Percentiles rank a stretch among this genome's conserved stretches.
Conservation (phyloP, 768 basidiomycete species). For the Lactarius vividus region DNA sequence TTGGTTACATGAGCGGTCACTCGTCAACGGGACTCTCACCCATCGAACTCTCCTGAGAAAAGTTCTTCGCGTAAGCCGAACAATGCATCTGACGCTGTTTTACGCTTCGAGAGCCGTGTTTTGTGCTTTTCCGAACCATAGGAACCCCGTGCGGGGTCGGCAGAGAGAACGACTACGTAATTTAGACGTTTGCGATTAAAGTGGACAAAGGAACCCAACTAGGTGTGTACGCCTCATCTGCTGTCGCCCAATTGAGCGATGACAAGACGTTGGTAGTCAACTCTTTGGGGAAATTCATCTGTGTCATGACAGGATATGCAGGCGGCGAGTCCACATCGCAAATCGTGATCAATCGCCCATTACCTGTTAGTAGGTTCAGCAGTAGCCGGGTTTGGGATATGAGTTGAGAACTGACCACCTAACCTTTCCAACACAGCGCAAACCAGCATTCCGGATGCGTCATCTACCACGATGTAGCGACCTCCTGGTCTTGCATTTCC, state of each 20-base stretch:
- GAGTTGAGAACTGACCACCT: conserved; percentile 55
- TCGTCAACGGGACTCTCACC: conserved; percentile 45
- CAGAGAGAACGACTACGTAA: conserved; percentile 52
- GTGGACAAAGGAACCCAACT: conserved; percentile 38
- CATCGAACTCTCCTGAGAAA: conserved; percentile 86
- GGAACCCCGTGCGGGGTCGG: conserved; percentile 55
- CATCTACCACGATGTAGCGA: conserved; percentile 86
- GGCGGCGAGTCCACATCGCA: conserved; percentile 92
- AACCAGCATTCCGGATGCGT: conserved; percentile 85
- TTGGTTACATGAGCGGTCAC: neutral
- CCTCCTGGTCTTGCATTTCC: conserved; percentile 84
- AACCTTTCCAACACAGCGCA: conserved; percentile 82
- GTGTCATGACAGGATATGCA: conserved; percentile 74
- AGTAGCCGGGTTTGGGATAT: neutral
- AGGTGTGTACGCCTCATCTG: conserved; percentile 71
- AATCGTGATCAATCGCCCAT: conserved; percentile 79
- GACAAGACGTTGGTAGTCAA: conserved; percentile 51
- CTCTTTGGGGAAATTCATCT: conserved; percentile 81
- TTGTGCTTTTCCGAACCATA: conserved; percentile 73
- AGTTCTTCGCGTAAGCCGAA: conserved; percentile 70
- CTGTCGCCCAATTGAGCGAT: conserved; percentile 88
- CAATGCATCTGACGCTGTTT: conserved; percentile 61
- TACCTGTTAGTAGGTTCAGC: conserved; percentile 44
- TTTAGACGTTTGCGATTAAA: conserved; percentile 20
- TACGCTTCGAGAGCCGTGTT: conserved; percentile 71